Base-by-base conservation (phyloP, 805 yeast genomes). In the Yamadazyma nakazawae region DNA sequence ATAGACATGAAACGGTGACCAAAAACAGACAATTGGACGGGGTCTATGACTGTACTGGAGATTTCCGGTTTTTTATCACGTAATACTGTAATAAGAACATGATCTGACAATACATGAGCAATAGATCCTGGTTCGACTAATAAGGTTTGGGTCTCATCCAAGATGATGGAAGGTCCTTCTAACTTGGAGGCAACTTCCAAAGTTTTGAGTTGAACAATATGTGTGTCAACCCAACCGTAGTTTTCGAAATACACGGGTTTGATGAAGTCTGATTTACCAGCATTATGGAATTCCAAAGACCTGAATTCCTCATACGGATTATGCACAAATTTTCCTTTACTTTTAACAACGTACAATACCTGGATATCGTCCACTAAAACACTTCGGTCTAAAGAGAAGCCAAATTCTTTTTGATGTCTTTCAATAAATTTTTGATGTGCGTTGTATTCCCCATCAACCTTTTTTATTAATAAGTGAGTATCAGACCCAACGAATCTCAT, bases 401-500 rank as follows among this genome's bases (percentile, higher is more conserved):
- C 74, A 52, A 67, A 68, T 44, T 68, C 74, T 21, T 45, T 52
- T 41, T 55, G 52, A 46, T 68, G 74, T 48, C 64, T 59, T 12
- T 47, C 50, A 6, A 67, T 49, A 45, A 68, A 68, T 34, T 48
- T 48, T 10, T 41, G 30, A 30, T 53, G 61, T 12, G 64, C 59
- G 47, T 62, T 53, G 49, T 62, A 54, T 24, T 55, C 54, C 7
- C 57, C 60, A 17, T 58, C 63, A 5, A 10, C 37, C 39, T 66
- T 63, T 17, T 64, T 64, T n/a, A 86, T 80, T 86, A 90, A 85
- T 51, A 91, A 67, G 35, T 85, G 83, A 2, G 96, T 85, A 58
- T 91, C 97, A n/a, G 96, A 85, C 8, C 97, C 97, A 51, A 80
- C 80, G 60, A 87, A 91, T 58, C 95, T 76, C 74, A 90, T 68